Base-by-base conservation (phyloP, 805 yeast species). In the Henningerozyma blattae region DNA sequence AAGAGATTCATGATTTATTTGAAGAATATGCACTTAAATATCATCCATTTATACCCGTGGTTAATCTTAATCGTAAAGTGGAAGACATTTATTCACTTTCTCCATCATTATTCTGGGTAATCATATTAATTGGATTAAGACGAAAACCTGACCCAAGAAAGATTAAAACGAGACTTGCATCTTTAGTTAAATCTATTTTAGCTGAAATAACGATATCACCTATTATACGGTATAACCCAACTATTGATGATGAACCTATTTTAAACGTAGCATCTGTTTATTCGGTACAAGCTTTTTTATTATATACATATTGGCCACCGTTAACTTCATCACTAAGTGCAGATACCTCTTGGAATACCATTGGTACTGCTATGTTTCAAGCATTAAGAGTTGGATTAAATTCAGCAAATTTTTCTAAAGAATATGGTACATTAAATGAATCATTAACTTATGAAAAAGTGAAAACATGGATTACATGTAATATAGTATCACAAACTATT, bases 271-370 rank as follows among this genome's bases (percentile, higher is more conserved):
- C 94, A 4, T 79, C 94, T 16, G 95, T 89, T 0, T 89, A 79
- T 51, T 81, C 95, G 0, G 96, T 89, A 0, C 98, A 89, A 54
- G 96, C 96, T 0, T 79, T 89, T 42, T 59, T 89, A 18, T 61
- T 89, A 2, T 85, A 82, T 56, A 79, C 96, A 0, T 75, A 79
- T 53, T 89, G 97, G 98, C 97, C 97, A 0, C 95, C 96, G 3
- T 68, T 87, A 26, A 84, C 95, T 0, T 85, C 97, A 0, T 86
- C 96, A 0, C 66, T 91, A 31, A 82, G 93, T 56, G 95, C 97
- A 0, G 97, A 91, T 52, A 80, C 95, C 6, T 80, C 94, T 4
- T 89, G 96, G 94, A 84, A 82, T 52, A 84, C 96, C 1, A 78
- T 85, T 16, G 97, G 96, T 0, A 77, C 84, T 30, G 97, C 97